Base-by-base conservation (phyloP, 2,329 filamentous ascomycete species). In the Mycosphaerella sp. region DNA sequence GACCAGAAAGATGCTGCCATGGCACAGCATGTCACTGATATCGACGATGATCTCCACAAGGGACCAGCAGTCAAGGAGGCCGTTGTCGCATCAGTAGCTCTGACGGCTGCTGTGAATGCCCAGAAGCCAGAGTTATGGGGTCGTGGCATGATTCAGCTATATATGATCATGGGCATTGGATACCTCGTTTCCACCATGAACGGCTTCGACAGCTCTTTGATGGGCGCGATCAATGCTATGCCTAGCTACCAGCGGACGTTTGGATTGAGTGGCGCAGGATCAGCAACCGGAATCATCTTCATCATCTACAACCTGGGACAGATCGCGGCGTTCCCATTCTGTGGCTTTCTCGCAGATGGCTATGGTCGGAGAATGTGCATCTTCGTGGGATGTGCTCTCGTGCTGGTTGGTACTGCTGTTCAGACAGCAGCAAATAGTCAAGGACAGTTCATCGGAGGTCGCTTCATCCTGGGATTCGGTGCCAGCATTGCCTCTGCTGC, bases 401-500 rank as follows among this genome's bases (percentile, higher is more conserved):
- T 82, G 13, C 60, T 80, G 8, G 62, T 78, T 35, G 78, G 52
- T 74, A 61, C 76, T 10, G 71, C 77, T 21, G 58, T 81, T 36
- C 75, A 79, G 58, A 69, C 70, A 1, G 70, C 77, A n/a, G 71
- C 77, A 7, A 60, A 75, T 44, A 61, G 59, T 18, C 71, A 68
- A 35, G 70, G 67, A 8, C 75, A 79, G 53, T 82, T 83, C 66
- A 77, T 82, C 57, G 78, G 59, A 10, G 69, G 69, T 12, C 60
- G 69, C 14, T 71, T 71, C 54, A n/a, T 71, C 3, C 65, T 71
- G 35, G 68, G 68, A 2, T 69, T 70, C 39, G 80, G 80, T 35
- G 78, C 56, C n/a, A 57, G 46, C 42, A 78, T 84, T 48, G 77
- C 77, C 2, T 74, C 75, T n/a, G 76, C 78, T 2, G 79, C 80